Conservation (phyloP, 805 yeast species). For the Starmerella geochares region DNA sequence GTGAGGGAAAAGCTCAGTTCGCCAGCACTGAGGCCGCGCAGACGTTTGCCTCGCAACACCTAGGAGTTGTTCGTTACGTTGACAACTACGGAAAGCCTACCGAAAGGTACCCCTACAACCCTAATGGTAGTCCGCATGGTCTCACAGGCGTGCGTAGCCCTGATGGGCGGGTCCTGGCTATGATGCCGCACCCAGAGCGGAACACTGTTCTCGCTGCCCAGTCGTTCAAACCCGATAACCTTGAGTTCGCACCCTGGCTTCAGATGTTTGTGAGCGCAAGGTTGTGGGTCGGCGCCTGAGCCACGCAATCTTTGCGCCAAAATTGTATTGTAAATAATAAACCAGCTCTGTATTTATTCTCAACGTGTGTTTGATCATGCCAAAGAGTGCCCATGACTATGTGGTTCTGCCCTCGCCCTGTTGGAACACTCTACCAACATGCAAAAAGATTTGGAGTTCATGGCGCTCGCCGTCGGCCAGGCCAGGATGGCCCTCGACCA, state of each 20-base stretch:
- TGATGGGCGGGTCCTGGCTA: slow-evolving; percentile 88
- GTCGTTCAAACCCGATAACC: slow-evolving; percentile 65
- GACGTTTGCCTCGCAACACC: slow-evolving; percentile 39
- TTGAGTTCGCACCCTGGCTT: slow-evolving; percentile 72
- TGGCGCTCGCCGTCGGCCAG: slow-evolving; percentile 33
- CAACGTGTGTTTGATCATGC: not conserved
- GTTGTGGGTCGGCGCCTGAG: slow-evolving; percentile 54
- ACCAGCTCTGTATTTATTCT: not conserved
- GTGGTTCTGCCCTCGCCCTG: not conserved
- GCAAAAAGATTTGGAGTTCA: slow-evolving; percentile 27
- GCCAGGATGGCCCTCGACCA: slow-evolving; percentile 55
- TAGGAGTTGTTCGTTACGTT: slow-evolving; percentile 66
- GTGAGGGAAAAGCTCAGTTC: slow-evolving; percentile 90
- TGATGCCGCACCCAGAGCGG: slow-evolving; percentile 99
- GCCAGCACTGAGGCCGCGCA: slow-evolving; percentile 37
- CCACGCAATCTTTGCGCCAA: too few species aligned
- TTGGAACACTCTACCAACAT: not conserved
- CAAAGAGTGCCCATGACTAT: not conserved
- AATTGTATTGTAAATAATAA: slow-evolving; percentile 1
- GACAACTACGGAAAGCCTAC: slow-evolving; percentile 85
- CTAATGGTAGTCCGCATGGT: slow-evolving; percentile 91
- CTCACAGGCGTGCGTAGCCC: slow-evolving; percentile 84
- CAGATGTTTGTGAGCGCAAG: slow-evolving; percentile 86
- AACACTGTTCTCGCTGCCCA: slow-evolving; percentile 77
- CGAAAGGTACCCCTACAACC: slow-evolving; percentile 81